Evolutionary conservation across 805 yeast genomes (phyloP), one percentile per base, ranked within the genome.

Genomic region (Torulaspora maleeae): DNA sequence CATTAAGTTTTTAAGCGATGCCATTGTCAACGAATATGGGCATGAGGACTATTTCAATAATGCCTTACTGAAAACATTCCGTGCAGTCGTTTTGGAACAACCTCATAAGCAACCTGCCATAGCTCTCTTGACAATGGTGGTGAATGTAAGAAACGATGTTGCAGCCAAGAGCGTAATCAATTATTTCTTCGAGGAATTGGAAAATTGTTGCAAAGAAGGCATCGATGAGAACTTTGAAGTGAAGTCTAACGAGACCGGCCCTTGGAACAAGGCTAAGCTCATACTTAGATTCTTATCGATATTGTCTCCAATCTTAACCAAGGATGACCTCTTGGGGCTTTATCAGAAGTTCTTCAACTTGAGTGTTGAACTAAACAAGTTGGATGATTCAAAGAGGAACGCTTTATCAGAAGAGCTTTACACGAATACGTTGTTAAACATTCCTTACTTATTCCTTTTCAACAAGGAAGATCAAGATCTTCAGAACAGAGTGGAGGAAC

Each of bases 91-190:
- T 9, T 67, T 77, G 24, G 98, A 93, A 64, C 96, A 91, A 64
- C 98, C 99, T 0, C 95, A 90, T 51, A 93, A 90, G 62, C 77
- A 83, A 48, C 79, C 82, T 11, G 76, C 82, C n/a, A 65, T 91
- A 46, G 76, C 88, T 22, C 79, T 82, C 7, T 71, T 88, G 52
- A 68, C 89, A 4, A 75, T 82, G 56, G 70, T 81, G 17, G 80
- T 86, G 38, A 82, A 84, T 66, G 71, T 83, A 19, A 75, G 75
- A 47, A 80, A 79, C 63, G 75, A 77, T 28, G 69, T 76, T 30
- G 80, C 86, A 35, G 91, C 95, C 41, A 78, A 79, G 53, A 76
- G 77, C 40, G 76, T 86, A 10, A 65, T 87, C 19, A 89, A 83
- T 51, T 83, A 69, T 65, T 73, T 87, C 52, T 89, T 83, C 52